Conservation (phyloP, 2,329 filamentous ascomycete genomes). For the Colletotrichum abscissum region DNA sequence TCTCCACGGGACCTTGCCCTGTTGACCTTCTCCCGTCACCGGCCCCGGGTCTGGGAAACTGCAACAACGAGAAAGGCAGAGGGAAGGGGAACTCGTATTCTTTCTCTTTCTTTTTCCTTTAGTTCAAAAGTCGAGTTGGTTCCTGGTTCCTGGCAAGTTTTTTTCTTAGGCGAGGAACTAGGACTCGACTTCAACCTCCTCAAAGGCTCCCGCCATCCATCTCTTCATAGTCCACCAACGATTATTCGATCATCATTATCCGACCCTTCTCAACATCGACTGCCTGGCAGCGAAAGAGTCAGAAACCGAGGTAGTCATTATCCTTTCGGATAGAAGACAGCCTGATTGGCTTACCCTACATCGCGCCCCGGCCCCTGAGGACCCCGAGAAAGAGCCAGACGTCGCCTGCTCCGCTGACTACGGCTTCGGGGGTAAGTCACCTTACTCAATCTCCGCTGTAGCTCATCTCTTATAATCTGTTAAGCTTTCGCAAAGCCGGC, state of each 20-base stretch:
- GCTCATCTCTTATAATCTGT: slow-evolving; percentile 20
- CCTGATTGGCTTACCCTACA: not conserved
- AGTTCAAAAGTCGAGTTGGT: not conserved
- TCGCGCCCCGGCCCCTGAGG: not conserved
- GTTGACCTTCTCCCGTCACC: not conserved
- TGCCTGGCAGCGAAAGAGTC: no score
- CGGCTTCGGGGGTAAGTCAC: not conserved
- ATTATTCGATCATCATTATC: not conserved
- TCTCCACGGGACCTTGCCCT: slow-evolving; percentile 9
- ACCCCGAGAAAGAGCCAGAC: not conserved
- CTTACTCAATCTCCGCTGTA: slow-evolving; percentile 1
- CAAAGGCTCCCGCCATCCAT: not conserved
- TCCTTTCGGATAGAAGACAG: not conserved
- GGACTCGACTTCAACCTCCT: not conserved
- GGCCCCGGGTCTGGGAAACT: not conserved
- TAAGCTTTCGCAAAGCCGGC: slow-evolving; percentile 1
- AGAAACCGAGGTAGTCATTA: no score
- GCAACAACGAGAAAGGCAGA: not conserved
- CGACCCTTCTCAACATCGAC: not conserved
- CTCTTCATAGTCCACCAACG: not conserved
- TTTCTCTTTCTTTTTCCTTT: not conserved
- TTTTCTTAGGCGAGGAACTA: not conserved
- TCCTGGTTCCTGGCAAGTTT: not conserved
- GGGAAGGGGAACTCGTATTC: not conserved
- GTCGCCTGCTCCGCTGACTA: not conserved